Conservation (phyloP, 2,329 filamentous ascomycete genomes). For the Epicoccum nigrum region DNA sequence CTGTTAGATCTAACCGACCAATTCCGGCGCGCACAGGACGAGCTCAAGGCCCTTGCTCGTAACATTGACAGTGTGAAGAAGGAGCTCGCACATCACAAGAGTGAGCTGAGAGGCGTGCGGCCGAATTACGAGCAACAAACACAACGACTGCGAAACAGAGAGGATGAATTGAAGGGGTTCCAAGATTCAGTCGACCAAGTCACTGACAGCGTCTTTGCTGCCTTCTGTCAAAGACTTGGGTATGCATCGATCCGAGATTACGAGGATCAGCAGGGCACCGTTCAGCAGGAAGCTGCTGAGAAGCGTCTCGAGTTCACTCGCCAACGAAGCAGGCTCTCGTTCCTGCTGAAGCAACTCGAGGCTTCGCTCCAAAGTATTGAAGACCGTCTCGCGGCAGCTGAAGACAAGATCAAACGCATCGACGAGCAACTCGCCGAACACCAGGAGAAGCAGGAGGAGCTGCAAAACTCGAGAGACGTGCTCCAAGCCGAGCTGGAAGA, state of each 20-base stretch:
- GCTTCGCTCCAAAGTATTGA: constrained; percentile 74
- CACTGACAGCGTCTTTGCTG: constrained; percentile 84
- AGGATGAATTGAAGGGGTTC: constrained; percentile 61
- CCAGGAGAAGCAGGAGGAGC: constrained; percentile 72
- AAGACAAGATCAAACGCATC: constrained; percentile 70
- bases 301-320: constrained; percentile 86
- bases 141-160: constrained; percentile 68
- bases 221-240: constrained; percentile 85
- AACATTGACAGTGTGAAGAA: constrained; percentile 85
- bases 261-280: constrained; percentile 87
- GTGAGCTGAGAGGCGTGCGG: constrained; percentile 74
- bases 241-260: constrained; percentile 92
- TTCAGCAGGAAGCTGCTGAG: constrained; percentile 88
- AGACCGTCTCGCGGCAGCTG: constrained; percentile 70
- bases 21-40: constrained; percentile 72
- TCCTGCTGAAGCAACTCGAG: constrained; percentile 68
- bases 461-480: constrained; percentile 74
- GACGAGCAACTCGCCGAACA: constrained; percentile 68
- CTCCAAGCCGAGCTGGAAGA: constrained; percentile 79
- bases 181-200: constrained; percentile 74
- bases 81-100: constrained; percentile 75
- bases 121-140: constrained; percentile 79
- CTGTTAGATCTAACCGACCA: constrained; percentile 80
- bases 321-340: constrained; percentile 70
- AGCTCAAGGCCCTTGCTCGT: constrained; percentile 77